phyloP scores from a whole-genome alignment of 441 rosid species.

The Populus tomentosa region DNA sequence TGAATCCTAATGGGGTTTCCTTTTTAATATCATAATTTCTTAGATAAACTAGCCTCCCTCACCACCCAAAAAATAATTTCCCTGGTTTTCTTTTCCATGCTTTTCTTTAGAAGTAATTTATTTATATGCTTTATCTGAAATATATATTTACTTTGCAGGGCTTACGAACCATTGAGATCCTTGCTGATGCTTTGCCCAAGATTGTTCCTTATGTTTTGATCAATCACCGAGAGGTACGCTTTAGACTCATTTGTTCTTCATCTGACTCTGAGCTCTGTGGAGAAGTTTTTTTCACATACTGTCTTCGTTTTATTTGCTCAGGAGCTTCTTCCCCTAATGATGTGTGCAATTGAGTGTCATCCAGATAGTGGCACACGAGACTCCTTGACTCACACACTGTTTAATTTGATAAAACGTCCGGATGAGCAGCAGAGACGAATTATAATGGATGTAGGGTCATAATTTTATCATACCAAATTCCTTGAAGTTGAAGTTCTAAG shows the following conservation, averaged over 20 bases:
- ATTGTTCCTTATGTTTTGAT: slow-evolving; percentile 97
- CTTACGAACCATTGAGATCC: slow-evolving; percentile 84
- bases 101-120: slow-evolving; percentile 13
- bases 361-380: slow-evolving; percentile 75
- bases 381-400: slow-evolving; percentile 90
- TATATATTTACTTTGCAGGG: slow-evolving; percentile 55
- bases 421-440: slow-evolving; percentile 94
- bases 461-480: slow-evolving; percentile 6
- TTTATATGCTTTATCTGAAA: slow-evolving; percentile 20
- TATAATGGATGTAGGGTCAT: slow-evolving; percentile 84
- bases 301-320: slow-evolving; percentile 26
- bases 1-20: neutral
- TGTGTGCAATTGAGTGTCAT: slow-evolving; percentile 99
- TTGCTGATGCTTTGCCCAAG: slow-evolving; percentile 94
- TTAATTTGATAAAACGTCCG: slow-evolving; percentile 95
- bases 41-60: neutral
- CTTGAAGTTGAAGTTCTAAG: slow-evolving; percentile 12
- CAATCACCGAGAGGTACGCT: slow-evolving; percentile 89
- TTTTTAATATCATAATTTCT: neutral
- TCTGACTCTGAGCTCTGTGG: neutral
- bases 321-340: slow-evolving; percentile 99
- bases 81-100: neutral
- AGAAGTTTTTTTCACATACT: neutral
- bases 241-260: slow-evolving; percentile 15
- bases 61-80: neutral